These are phyloP conservation scores for Colletotrichum sp. DNA, from an alignment of 2,329 filamentous ascomycete species.

Conservation along the genomic window DNA sequence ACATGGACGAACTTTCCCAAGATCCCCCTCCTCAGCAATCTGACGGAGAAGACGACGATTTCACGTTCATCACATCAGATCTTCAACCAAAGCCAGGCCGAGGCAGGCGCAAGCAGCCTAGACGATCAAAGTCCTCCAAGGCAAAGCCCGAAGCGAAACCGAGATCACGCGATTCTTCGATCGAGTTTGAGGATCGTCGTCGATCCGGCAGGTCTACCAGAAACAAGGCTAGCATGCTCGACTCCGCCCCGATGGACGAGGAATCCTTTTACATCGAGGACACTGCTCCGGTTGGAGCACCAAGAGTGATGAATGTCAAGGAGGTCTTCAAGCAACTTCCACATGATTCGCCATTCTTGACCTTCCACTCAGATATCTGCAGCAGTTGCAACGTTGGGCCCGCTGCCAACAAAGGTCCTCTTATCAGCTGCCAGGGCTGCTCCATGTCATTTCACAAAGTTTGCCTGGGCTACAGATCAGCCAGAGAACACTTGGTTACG, in stretches of 20 bases:
- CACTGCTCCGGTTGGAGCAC: slow-evolving; percentile 45
- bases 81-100: slow-evolving; percentile 23
- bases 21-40: slow-evolving; percentile 28
- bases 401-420: slow-evolving; percentile 64
- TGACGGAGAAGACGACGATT: slow-evolving; percentile 38
- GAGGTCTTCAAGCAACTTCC: slow-evolving; percentile 75
- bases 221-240: slow-evolving; percentile 50
- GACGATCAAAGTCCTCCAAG: slow-evolving; percentile 21
- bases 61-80: slow-evolving; percentile 42
- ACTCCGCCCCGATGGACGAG: slow-evolving; percentile 62
- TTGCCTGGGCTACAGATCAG: slow-evolving; percentile 77
- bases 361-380: slow-evolving; percentile 73
- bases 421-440: slow-evolving; percentile 93
- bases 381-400: slow-evolving; percentile 70
- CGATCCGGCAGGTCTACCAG: slow-evolving; percentile 54
- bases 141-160: slow-evolving; percentile 12
- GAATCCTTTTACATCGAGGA: slow-evolving; percentile 59
- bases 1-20: slow-evolving; percentile 35
- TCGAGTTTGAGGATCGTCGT: slow-evolving; percentile 57
- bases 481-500: slow-evolving; percentile 86
- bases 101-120: slow-evolving; percentile 21
- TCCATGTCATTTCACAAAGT: slow-evolving; percentile 81
- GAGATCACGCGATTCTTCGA: slow-evolving; percentile 44
- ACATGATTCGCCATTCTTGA: slow-evolving; percentile 69
- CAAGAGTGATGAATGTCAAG: slow-evolving; percentile 68